Evolutionary conservation across 164 flowering plant species (phyloP), one percentile per base, ranked within the genome.

Genomic region (Aristolochia fimbriata): DNA sequence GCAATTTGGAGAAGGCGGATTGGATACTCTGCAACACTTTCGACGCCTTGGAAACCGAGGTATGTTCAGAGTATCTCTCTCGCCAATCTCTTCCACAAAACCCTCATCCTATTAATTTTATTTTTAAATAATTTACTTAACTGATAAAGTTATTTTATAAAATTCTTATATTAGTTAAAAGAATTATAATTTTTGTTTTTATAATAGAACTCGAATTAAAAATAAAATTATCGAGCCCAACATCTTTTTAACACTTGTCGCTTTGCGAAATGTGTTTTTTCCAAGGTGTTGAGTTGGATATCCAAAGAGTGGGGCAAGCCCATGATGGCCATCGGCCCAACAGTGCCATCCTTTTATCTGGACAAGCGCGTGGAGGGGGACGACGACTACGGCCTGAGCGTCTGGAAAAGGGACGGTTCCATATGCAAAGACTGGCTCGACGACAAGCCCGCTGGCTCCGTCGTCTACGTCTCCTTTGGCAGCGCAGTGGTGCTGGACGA

Each of bases 281-380:
- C 7, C 17, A 13, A 70, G 72, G 63, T 62, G 24, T 6, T 61
- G 48, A 49, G 51, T 17, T 72, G 74, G 72, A 67, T 76, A 6
- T 37, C 43, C 1, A 37, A 10, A 70, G 56, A 27, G 15, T 62
- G 52, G 33, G 48, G 15, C 21, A 61, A 45, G 47, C 59, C 60
- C 20, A 33, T 50, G 16, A 65, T 15, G 61, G 69, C 73, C 0
- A 56, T 77, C 8, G 80, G 80, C 45, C 80, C 80, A 27, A 62
- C 73, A 7, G 10, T 74, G n/a, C 68, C 73, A 2, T 64, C 73
- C 5, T 30, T 63, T 10, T 77, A 63, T 67, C 23, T 70, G 10
- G 65, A 61, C 63, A 70, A 55, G 12, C 19, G 72, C 17, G 8
- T 60, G 9, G 57, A 59, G 25, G 68, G 51, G 6, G 61, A 55